Conservation (phyloP, 768 basidiomycete genomes). For the Lactifluus piperatus region DNA sequence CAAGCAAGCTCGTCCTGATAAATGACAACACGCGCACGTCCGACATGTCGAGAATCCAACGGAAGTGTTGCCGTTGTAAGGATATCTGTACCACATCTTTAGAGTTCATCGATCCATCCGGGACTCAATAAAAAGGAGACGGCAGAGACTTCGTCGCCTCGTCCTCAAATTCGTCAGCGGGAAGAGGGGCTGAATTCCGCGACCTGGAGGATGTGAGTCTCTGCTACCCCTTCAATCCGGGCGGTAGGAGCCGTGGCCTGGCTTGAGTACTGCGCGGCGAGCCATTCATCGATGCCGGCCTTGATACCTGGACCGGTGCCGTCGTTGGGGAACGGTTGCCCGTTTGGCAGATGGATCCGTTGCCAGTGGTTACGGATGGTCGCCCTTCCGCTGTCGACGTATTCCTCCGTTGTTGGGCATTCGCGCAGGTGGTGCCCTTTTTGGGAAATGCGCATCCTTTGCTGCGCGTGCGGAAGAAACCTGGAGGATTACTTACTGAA, state of each 20-base stretch:
- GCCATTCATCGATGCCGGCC: not conserved
- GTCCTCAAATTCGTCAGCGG: no score
- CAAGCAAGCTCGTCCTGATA: slow-evolving; percentile 43
- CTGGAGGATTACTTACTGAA: no score
- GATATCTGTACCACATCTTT: slow-evolving; percentile 47
- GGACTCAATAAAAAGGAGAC: no score
- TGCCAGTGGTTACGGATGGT: not conserved
- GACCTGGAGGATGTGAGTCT: no score
- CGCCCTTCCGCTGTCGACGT: not conserved
- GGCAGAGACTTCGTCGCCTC: no score
- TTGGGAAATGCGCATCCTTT: not conserved
- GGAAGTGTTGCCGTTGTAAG: slow-evolving; percentile 41
- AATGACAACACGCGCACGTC: slow-evolving; percentile 44
- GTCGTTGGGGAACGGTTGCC: not conserved
- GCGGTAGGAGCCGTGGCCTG: no score
- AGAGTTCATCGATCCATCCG: slow-evolving; percentile 20
- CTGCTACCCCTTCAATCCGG: no score
- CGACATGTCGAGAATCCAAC: slow-evolving; percentile 44
- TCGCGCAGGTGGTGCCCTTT: not conserved
- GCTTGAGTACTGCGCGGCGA: not conserved
- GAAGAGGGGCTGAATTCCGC: no score
- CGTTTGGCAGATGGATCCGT: not conserved
- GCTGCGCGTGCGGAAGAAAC: no score
- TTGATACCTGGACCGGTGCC: not conserved
- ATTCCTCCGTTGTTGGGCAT: not conserved